phyloP scores from a whole-genome alignment of 2,329 filamentous ascomycete species.

The Claviceps digitariae region DNA sequence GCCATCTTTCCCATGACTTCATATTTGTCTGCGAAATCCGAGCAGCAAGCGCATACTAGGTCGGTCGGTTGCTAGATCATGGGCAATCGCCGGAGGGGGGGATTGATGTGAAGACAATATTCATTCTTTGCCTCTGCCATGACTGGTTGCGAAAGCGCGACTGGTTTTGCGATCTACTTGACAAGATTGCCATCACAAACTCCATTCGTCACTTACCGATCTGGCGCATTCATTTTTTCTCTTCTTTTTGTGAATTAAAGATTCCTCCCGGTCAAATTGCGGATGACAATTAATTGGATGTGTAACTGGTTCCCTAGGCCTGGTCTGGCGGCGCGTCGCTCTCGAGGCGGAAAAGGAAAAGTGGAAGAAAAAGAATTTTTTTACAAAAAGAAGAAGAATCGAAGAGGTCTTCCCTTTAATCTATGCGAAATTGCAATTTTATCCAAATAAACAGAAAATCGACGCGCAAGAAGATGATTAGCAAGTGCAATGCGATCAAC shows the following conservation, averaged over 20 bases:
- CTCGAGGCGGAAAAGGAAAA: not conserved
- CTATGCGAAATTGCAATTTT: not conserved
- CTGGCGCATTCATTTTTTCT: constrained; percentile 37
- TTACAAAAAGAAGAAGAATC: not conserved
- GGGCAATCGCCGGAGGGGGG: not conserved
- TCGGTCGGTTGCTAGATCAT: not conserved
- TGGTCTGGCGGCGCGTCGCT: not conserved
- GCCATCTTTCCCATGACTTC: not conserved
- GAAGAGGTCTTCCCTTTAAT: not conserved
- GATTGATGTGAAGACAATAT: not conserved
- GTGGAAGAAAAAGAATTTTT: too few species aligned
- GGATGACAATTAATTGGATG: not conserved
- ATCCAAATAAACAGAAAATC: constrained; percentile 1
- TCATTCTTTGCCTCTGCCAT: not conserved
- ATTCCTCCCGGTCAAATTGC: not conserved
- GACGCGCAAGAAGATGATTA: not conserved
- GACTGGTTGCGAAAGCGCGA: not conserved
- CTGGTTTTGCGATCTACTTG: not conserved
- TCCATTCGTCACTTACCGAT: constrained; percentile 30
- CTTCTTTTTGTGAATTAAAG: constrained; percentile 16
- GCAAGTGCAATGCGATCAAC: not conserved
- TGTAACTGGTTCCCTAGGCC: not conserved
- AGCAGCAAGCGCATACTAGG: not conserved
- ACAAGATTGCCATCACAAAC: not conserved
- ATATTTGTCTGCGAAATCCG: not conserved